Evolutionary conservation across 345 rosid species (phyloP).

Genomic region (Diplotaxis tenuifolia): DNA sequence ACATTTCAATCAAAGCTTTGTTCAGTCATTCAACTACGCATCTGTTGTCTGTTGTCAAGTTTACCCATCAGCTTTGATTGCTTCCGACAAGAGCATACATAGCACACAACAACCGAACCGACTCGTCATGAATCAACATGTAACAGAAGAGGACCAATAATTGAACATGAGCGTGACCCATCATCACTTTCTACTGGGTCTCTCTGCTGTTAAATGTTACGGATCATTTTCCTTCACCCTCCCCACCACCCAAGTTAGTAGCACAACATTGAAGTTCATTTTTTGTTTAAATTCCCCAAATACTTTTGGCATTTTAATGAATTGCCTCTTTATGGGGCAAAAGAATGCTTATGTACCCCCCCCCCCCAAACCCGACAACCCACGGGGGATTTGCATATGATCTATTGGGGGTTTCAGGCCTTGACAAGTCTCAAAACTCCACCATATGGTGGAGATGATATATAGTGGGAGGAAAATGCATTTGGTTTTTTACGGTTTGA

Average conservation of each 20-base stretch:
- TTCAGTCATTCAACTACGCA: slow-evolving; percentile 8
- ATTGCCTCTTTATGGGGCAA: slow-evolving; percentile 1
- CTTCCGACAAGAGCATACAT: slow-evolving; percentile 15
- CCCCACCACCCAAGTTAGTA: not conserved
- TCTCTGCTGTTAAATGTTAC: slow-evolving; percentile 14
- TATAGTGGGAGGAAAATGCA: not conserved
- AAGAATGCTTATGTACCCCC: slow-evolving; percentile 24
- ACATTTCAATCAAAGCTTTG: slow-evolving; percentile 5
- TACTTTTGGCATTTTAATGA: slow-evolving; percentile 10
- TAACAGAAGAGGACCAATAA: slow-evolving; percentile 8
- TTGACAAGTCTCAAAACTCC: slow-evolving; percentile 10
- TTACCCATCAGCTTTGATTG: not conserved
- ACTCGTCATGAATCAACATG: slow-evolving; percentile 7
- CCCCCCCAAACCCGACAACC: slow-evolving; percentile 7
- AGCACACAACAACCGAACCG: slow-evolving; percentile 16
- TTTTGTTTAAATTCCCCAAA: not conserved
- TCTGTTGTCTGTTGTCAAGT: not conserved
- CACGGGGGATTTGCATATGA: slow-evolving; percentile 2
- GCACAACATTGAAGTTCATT: too few species aligned
- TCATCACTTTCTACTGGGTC: slow-evolving; percentile 7
- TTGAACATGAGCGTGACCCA: slow-evolving; percentile 1
- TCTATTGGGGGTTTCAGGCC: slow-evolving; percentile 16
- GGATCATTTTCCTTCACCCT: slow-evolving; percentile 3
- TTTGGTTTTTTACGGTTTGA: slow-evolving; percentile 55
- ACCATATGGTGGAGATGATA: not conserved